Evolutionary conservation across 1,284 basidiomycete genomes (phyloP), one percentile per base, ranked within the genome.

Genomic region (Moesziomyces aphidis): DNA sequence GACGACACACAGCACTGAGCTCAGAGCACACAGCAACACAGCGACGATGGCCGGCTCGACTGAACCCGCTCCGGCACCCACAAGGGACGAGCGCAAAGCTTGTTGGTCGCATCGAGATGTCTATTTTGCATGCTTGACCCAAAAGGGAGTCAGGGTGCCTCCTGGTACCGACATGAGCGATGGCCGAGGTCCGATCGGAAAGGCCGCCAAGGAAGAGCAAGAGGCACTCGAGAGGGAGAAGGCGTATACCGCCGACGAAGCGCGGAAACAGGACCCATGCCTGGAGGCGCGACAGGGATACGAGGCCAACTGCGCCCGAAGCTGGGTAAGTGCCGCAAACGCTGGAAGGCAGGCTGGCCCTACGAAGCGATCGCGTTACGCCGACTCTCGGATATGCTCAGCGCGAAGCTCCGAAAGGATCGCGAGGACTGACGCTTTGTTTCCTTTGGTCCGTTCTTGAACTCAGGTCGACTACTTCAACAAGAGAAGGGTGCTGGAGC

Each of bases 391-490:
- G 54, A 34, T 19, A 23, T 47, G n/a, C 54, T 17, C 22, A 23
- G 13, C 31, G 15, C 13, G 10, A 17, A n/a, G 21, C 21, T 36
- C n/a, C 54, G 51, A 42, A 36, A 8, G 28, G 22, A 45, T 24
- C 15, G 15, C 17, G 13, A 7, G 23, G n/a, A 28, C 59, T 61
- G 46, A 66, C 45, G 21, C 15, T 19, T 31, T 19, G 36, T 22
- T 28, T 23, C n/a, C 44, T 22, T 24, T 39, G 46, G 19, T n/a
- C 4, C 13, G 36, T 5, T 47, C 34, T 24, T 24, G 26, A 9
- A 34, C 21, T 9, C 62, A 82, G 82, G 72, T 83, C 24, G 82
- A 83, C 42, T 84, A 84, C 71, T 84, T 84, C 59, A 82, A 83
- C 63, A 84, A 84, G 66, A 61, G 83, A 39, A 68, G 82, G 50